phyloP scores from a whole-genome alignment of 139 green algal species.

The Coelastrella sp. region DNA sequence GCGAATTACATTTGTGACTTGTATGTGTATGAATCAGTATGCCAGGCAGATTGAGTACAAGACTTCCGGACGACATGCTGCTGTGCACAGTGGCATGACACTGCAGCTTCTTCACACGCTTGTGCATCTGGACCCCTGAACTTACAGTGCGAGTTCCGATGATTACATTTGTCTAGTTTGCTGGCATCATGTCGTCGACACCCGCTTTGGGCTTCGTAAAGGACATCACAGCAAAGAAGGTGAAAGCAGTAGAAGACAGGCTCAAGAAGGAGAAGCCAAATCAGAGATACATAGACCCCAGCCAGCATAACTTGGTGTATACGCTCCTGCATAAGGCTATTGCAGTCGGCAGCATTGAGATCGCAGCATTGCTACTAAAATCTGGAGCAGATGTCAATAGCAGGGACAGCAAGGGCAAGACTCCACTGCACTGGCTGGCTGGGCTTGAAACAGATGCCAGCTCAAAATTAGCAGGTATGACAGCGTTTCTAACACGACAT shows the following conservation, averaged over 20 bases:
- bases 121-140: not conserved
- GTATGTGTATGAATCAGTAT: too few species aligned
- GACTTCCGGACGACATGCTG: too few species aligned
- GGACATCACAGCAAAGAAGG: slow-evolving; percentile 30
- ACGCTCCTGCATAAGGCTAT: slow-evolving; percentile 37
- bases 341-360: not conserved
- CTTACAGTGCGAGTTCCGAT: not conserved
- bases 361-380: slow-evolving; percentile 18
- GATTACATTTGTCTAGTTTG: not conserved
- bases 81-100: too few species aligned
- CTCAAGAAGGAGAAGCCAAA: slow-evolving; percentile 32
- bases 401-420: slow-evolving; percentile 16
- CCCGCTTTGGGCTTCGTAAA: slow-evolving; percentile 34
- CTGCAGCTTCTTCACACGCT: too few species aligned
- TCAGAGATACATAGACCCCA: slow-evolving; percentile 9
- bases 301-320: not conserved
- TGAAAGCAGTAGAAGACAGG: slow-evolving; percentile 12
- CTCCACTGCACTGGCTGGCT: slow-evolving; percentile 27
- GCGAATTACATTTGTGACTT: too few species aligned
- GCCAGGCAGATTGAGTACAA: too few species aligned
- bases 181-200: slow-evolving; percentile 26
- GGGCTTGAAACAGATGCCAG: not conserved
- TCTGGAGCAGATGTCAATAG: slow-evolving; percentile 38
- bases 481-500: too few species aligned
- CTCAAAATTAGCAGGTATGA: slow-evolving; percentile 26